A percentile compares a stretch with the other conserved stretches of the same genome.
These are phyloP conservation scores for Lasiodiplodia citricola DNA, from an alignment of 2,329 filamentous ascomycete species.

Conservation along the genomic window DNA sequence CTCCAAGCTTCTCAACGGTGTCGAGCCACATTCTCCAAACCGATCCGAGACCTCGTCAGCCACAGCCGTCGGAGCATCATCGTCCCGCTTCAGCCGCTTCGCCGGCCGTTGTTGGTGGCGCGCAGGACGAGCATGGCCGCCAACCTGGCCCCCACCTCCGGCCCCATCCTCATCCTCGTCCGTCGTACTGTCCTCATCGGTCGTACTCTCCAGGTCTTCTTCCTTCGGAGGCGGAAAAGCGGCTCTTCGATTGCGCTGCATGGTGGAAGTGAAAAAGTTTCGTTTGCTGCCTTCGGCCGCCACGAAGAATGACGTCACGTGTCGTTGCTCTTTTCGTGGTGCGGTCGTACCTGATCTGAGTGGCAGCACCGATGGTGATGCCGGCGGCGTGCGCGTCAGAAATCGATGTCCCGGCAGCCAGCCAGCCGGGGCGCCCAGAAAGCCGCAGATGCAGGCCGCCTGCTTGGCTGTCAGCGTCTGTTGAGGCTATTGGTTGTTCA, in stretches of 20 bases:
- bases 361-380: no score
- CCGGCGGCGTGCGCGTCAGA: no score
- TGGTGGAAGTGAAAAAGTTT: neutral
- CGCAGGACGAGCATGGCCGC: neutral
- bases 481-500: no score
- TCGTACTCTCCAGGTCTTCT: neutral
- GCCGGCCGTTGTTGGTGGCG: neutral
- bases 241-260: neutral
- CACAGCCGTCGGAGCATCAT: neutral
- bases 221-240: neutral
- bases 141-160: neutral
- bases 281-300: neutral
- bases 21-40: neutral
- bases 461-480: no score
- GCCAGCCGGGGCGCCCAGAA: no score
- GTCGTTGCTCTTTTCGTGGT: no score
- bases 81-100: neutral
- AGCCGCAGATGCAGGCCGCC: no score
- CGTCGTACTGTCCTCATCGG: neutral
- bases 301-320: neutral
- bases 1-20: conserved; percentile 1
- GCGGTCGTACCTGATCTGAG: no score
- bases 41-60: neutral
- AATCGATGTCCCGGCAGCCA: no score
- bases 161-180: neutral